These are phyloP conservation scores for Crithidia fasciculata DNA, from an alignment of 208 protist species.

Conservation along the genomic window DNA sequence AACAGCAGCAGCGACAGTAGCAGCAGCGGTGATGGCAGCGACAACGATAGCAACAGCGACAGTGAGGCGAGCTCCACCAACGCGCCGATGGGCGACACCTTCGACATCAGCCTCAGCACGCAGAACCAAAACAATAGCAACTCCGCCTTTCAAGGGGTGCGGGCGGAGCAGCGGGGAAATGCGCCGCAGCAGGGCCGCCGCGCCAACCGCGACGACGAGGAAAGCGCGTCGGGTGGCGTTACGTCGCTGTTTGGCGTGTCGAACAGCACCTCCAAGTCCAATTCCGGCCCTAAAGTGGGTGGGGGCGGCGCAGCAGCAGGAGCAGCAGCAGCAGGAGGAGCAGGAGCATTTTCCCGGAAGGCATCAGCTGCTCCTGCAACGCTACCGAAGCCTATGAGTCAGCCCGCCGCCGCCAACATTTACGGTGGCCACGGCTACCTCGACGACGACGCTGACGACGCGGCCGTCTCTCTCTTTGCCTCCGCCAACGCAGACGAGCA, in stretches of 20 bases:
- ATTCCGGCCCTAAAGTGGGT: neutral
- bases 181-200: no score
- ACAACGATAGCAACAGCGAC: conserved; percentile 12
- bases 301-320: no score
- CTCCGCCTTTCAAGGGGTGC: neutral
- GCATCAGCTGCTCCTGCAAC: neutral
- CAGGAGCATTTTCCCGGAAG: neutral
- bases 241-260: conserved; percentile 8
- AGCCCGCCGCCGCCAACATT: neutral
- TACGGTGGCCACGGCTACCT: conserved; percentile 13
- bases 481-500: conserved; percentile 1
- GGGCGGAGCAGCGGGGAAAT: no score
- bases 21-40: conserved; percentile 12
- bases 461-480: neutral
- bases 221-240: neutral
- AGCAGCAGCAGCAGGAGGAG: neutral
- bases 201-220: conserved; percentile 8
- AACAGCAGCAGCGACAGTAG: conserved; percentile 7
- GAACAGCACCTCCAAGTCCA: conserved; percentile 11
- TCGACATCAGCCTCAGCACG: conserved; percentile 16
- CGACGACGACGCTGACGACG: conserved; percentile 27
- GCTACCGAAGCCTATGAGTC: conserved; percentile 9
- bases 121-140: conserved; percentile 9
- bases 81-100: neutral
- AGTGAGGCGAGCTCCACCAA: conserved; percentile 8